These are phyloP conservation scores for Colletotrichum sp. DNA, from an alignment of 2,329 filamentous ascomycete species.

Conservation along the genomic window DNA sequence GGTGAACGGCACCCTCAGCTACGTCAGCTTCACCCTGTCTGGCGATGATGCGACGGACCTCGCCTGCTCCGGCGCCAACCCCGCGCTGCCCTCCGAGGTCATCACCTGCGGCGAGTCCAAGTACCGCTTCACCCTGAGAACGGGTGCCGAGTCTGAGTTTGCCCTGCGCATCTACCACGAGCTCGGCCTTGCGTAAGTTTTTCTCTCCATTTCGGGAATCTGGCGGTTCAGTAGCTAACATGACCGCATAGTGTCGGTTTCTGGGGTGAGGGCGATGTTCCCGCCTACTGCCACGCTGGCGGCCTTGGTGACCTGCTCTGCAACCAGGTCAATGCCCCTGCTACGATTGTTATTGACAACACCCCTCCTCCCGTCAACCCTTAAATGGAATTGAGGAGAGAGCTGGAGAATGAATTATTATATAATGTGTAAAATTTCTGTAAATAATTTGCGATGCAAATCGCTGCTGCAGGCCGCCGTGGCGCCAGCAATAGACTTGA, in stretches of 20 bases:
- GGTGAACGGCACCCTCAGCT: slow-evolving; percentile 10
- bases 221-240: background rate
- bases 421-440: background rate
- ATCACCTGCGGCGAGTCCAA: slow-evolving; percentile 29
- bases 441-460: background rate
- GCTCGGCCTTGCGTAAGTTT: slow-evolving; percentile 25
- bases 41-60: slow-evolving; percentile 23
- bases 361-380: background rate
- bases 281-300: slow-evolving; percentile 25
- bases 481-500: background rate
- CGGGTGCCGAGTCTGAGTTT: slow-evolving; percentile 20
- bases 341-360: slow-evolving; percentile 24
- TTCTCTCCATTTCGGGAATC: background rate
- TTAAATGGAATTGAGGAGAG: background rate
- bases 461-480: background rate
- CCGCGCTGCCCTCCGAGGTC: slow-evolving; percentile 24
- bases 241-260: slow-evolving; percentile 15
- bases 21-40: slow-evolving; percentile 25
- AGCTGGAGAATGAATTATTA: background rate
- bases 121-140: slow-evolving; percentile 31
- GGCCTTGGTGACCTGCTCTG: slow-evolving; percentile 23
- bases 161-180: slow-evolving; percentile 28
- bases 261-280: slow-evolving; percentile 23
- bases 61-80: slow-evolving; percentile 15
- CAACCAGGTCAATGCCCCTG: slow-evolving; percentile 17